Percentiles rank a stretch among this genome's conserved stretches.
These are phyloP conservation scores for Lepidopterella palustris DNA, from an alignment of 495 filamentous ascomycete species.

Conservation along the genomic window DNA sequence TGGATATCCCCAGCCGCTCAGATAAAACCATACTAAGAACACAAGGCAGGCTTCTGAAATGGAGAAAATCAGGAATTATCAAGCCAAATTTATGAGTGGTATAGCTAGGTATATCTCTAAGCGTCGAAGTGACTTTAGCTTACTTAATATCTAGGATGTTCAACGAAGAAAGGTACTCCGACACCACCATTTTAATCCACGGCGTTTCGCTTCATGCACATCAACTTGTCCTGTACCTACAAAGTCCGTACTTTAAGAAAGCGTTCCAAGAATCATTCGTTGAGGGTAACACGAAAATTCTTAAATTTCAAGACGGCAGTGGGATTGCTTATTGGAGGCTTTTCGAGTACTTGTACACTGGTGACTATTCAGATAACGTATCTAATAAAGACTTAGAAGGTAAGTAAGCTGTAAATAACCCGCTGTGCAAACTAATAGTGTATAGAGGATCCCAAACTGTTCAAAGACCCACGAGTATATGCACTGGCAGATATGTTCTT, in stretches of 20 bases:
- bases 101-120: neutral
- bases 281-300: neutral
- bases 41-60: neutral
- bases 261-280: conserved; percentile 4
- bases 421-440: neutral
- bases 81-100: neutral
- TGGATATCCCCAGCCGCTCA: neutral
- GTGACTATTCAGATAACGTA: conserved; percentile 6
- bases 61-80: neutral
- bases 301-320: conserved; percentile 10
- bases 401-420: neutral
- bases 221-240: conserved; percentile 9
- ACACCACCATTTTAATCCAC: conserved; percentile 2
- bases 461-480: conserved; percentile 10
- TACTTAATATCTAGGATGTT: conserved; percentile 4
- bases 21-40: neutral
- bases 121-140: neutral
- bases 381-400: conserved; percentile 1
- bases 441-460: conserved; percentile 6
- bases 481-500: conserved; percentile 15
- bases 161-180: conserved; percentile 6
- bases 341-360: conserved; percentile 18
- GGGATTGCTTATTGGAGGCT: conserved; percentile 8
- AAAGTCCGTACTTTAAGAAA: conserved; percentile 13
- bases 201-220: conserved; percentile 4